A percentile compares a stretch with the other conserved stretches of the same genome.
Evolutionary conservation across 257 asterid species (phyloP).

Genomic region (Parsonsia alboflavescens): DNA sequence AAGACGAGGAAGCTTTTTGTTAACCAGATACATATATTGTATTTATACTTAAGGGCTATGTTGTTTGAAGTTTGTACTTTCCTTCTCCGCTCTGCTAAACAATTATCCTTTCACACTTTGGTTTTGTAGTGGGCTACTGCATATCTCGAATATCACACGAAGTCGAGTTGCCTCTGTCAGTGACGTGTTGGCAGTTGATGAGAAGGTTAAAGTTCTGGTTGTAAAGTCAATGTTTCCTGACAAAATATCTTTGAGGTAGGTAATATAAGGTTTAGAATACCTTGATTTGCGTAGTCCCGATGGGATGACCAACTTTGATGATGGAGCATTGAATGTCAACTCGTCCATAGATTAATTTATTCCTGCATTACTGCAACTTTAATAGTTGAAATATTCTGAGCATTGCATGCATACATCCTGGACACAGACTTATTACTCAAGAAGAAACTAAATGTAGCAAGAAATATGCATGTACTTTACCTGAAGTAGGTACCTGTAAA

Average conservation of each 20-base stretch:
- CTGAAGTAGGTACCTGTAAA: background rate
- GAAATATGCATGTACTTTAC: background rate
- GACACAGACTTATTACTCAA: background rate
- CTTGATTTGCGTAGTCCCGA: background rate
- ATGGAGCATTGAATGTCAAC: background rate
- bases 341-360: background rate
- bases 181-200: conserved; percentile 63
- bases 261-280: conserved; percentile 2
- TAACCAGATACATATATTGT: background rate
- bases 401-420: background rate
- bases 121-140: conserved; percentile 77
- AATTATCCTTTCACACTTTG: background rate
- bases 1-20: background rate
- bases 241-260: conserved; percentile 83
- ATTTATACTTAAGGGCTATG: background rate
- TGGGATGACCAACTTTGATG: background rate
- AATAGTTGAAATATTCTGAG: background rate
- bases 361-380: background rate
- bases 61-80: conserved; percentile 1
- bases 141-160: conserved; percentile 64
- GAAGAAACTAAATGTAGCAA: conserved; percentile 1
- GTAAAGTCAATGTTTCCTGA: conserved; percentile 68
- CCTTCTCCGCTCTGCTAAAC: background rate
- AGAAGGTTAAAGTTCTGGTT: conserved; percentile 78
- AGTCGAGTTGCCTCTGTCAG: conserved; percentile 54